These are phyloP conservation scores for Polysphondylium violaceum DNA, from an alignment of 78 protist genomes.

Conservation along the genomic window DNA sequence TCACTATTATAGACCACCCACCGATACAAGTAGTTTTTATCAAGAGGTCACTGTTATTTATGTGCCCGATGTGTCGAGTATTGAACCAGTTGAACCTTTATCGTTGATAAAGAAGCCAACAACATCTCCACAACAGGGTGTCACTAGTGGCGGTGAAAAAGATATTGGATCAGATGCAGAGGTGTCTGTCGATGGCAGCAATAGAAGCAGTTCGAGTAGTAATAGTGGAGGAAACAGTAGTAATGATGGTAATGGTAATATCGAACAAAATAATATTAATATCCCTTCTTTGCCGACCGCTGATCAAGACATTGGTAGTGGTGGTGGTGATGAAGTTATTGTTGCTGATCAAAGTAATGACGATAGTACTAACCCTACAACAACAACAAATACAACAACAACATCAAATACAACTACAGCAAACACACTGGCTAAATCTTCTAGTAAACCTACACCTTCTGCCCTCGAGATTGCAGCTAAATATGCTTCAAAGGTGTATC, in stretches of 20 bases:
- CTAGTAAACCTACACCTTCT: not conserved
- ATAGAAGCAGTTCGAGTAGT: slow-evolving; percentile 15
- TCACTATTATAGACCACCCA: slow-evolving; percentile 72
- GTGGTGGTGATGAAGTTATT: not conserved
- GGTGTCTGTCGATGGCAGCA: not conserved
- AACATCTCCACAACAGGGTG: not conserved
- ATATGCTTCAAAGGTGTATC: not conserved
- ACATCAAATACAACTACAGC: not conserved
- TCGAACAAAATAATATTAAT: no score
- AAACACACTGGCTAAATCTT: not conserved
- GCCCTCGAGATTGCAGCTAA: not conserved
- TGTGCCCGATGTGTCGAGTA: slow-evolving; percentile 58
- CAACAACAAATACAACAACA: not conserved
- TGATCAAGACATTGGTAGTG: slow-evolving; percentile 5
- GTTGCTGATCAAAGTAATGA: not conserved
- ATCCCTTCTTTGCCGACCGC: no score
- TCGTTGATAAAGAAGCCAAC: not conserved
- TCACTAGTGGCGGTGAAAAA: not conserved
- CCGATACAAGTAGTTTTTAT: slow-evolving; percentile 3
- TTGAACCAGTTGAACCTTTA: slow-evolving; percentile 12
- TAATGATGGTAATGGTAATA: no score
- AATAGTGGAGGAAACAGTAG: no score
- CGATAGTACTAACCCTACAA: not conserved
- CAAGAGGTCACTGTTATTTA: slow-evolving; percentile 63
- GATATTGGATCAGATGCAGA: not conserved